Evolutionary conservation across 495 filamentous ascomycete species (phyloP).

Genomic region (Lentithecium fluviatile): DNA sequence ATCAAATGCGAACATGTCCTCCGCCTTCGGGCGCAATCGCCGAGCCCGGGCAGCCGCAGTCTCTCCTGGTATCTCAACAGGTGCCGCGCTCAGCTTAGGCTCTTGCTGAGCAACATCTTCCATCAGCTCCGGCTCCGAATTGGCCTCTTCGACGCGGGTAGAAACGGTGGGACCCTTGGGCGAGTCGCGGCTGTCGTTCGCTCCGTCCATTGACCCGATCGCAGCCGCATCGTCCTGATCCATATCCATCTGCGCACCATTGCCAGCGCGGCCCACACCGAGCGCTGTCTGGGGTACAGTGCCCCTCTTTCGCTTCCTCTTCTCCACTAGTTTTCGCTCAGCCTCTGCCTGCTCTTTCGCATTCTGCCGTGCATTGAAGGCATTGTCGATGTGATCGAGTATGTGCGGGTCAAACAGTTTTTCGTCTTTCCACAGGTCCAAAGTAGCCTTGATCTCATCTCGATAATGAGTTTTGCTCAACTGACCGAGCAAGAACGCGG

Average conservation of each 20-base stretch:
- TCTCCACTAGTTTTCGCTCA: constrained; percentile 34
- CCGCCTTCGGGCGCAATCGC: constrained; percentile 68
- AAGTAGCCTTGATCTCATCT: constrained; percentile 67
- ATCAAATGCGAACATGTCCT: constrained; percentile 86
- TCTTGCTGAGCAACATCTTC: too few relatives aligned
- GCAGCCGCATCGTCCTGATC: too few relatives aligned
- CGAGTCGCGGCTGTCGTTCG: too few relatives aligned
- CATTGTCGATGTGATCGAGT: constrained; percentile 68
- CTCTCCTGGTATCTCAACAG: constrained; percentile 29
- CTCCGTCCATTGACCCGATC: too few relatives aligned
- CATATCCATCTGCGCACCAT: too few relatives aligned
- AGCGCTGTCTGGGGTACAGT: constrained; percentile 59
- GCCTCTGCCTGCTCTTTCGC: constrained; percentile 42
- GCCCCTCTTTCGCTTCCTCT: constrained; percentile 57
- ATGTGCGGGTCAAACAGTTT: constrained; percentile 76
- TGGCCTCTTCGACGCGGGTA: too few relatives aligned
- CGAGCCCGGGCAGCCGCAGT: constrained; percentile 30
- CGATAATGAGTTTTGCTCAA: constrained; percentile 89
- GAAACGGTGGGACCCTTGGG: too few relatives aligned
- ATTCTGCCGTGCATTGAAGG: constrained; percentile 63
- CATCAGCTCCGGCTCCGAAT: neutral
- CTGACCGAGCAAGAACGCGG: constrained; percentile 76
- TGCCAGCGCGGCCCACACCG: neutral
- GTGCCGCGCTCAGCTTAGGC: neutral
- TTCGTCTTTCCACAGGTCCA: constrained; percentile 86